A percentile compares a stretch with the other conserved stretches of the same genome.
Evolutionary conservation across 2,329 filamentous ascomycete species (phyloP).

Genomic region (Claviceps capensis): DNA sequence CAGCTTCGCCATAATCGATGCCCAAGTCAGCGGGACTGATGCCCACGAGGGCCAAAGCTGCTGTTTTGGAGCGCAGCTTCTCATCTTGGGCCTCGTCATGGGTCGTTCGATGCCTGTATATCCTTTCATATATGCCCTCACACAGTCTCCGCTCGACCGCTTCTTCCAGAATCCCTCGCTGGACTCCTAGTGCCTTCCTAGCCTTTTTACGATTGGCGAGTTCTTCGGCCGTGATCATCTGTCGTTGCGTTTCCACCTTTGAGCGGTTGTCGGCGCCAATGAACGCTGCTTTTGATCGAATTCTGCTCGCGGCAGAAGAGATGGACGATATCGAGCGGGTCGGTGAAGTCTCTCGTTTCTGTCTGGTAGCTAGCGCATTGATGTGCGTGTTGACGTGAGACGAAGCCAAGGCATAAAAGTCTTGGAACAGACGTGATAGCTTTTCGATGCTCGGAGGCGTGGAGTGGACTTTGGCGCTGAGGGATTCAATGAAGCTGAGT

Average conservation of each 20-base stretch:
- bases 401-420: slow-evolving; percentile 76
- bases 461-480: slow-evolving; percentile 75
- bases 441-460: slow-evolving; percentile 72
- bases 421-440: slow-evolving; percentile 79
- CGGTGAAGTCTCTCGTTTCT: slow-evolving; percentile 54
- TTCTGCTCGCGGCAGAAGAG: slow-evolving; percentile 39
- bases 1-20: slow-evolving; percentile 51
- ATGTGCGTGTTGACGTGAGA: slow-evolving; percentile 80
- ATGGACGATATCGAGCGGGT: slow-evolving; percentile 40
- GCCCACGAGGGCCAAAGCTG: slow-evolving; percentile 77
- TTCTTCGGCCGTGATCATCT: slow-evolving; percentile 85
- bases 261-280: slow-evolving; percentile 39
- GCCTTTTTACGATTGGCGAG: slow-evolving; percentile 68
- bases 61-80: slow-evolving; percentile 86
- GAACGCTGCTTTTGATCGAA: slow-evolving; percentile 42
- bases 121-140: slow-evolving; percentile 71
- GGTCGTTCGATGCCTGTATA: slow-evolving; percentile 83
- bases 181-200: slow-evolving; percentile 63
- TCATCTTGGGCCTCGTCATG: slow-evolving; percentile 93
- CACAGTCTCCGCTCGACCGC: slow-evolving; percentile 78
- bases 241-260: slow-evolving; percentile 43
- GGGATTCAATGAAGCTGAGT: slow-evolving; percentile 72
- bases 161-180: slow-evolving; percentile 68
- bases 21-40: slow-evolving; percentile 80
- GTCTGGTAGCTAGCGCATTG: slow-evolving; percentile 58